Conservation (phyloP, 108 stramenopile species). For the Cyclotella sp. region DNA sequence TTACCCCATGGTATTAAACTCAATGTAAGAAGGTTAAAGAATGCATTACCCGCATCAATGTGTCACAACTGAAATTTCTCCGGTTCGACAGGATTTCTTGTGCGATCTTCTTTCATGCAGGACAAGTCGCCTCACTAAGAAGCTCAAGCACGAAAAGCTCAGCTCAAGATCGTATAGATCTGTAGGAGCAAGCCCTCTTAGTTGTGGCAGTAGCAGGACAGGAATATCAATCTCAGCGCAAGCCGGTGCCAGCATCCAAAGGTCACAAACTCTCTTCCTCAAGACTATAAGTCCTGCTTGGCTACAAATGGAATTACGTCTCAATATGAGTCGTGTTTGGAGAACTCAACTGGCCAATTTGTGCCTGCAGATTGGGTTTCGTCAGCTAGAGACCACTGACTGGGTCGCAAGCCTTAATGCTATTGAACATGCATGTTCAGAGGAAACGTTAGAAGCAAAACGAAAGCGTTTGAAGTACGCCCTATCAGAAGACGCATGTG, state of each 20-base stretch:
- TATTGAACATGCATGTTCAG: constrained; percentile 64
- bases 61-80: neutral
- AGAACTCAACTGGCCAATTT: constrained; percentile 78
- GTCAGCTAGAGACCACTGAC: constrained; percentile 59
- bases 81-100: constrained; percentile 58
- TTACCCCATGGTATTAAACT: constrained; percentile 81
- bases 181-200: neutral
- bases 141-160: constrained; percentile 84
- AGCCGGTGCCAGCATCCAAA: constrained; percentile 46
- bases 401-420: constrained; percentile 75
- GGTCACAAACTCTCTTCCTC: constrained; percentile 70
- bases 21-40: constrained; percentile 51
- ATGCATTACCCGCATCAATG: neutral
- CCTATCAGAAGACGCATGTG: constrained; percentile 28
- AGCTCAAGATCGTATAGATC: constrained; percentile 67
- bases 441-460: constrained; percentile 56
- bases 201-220: neutral
- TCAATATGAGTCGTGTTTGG: constrained; percentile 78
- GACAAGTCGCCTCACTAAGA: constrained; percentile 80
- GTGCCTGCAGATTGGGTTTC: constrained; percentile 73
- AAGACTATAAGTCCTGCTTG: constrained; percentile 65
- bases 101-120: constrained; percentile 78
- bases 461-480: constrained; percentile 72
- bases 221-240: constrained; percentile 1
- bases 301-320: constrained; percentile 61